Conservation (phyloP, 73 alveolate genomes). For the Loxodes magnus region DNA sequence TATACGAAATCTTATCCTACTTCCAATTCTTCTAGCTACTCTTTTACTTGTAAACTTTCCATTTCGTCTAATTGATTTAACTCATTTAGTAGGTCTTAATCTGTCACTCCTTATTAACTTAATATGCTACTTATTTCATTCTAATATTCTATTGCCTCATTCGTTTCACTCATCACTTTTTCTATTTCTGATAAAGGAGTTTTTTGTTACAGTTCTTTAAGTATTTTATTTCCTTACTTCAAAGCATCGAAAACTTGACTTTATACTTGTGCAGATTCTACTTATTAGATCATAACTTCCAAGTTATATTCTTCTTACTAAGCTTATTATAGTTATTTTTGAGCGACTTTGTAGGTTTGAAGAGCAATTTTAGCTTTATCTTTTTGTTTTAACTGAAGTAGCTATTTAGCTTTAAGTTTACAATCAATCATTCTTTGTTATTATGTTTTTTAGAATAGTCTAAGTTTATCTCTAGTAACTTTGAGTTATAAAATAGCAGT, state of each 20-base stretch:
- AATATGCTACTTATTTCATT: neutral
- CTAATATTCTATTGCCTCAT: neutral
- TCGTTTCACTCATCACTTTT: neutral
- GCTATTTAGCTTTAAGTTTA: neutral
- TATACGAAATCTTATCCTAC: neutral
- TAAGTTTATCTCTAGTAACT: neutral
- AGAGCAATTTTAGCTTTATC: neutral
- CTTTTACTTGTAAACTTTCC: neutral
- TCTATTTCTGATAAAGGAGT: neutral
- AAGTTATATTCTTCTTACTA: neutral
- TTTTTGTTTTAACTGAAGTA: neutral
- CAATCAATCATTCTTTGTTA: neutral
- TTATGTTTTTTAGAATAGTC: neutral
- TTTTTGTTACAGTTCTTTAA: neutral
- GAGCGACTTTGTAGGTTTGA: neutral
- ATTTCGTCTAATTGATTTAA: neutral
- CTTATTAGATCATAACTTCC: neutral
- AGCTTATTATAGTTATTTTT: neutral
- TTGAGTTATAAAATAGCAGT: neutral
- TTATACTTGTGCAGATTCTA: neutral
- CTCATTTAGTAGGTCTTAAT: neutral
- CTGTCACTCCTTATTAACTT: neutral
- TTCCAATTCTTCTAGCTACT: neutral
- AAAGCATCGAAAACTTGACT: neutral
- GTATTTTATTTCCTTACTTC: neutral